A percentile compares a stretch with the other conserved stretches of the same genome.
Conservation (phyloP, 2,329 filamentous ascomycete species). For the Aspergillus cejpii region DNA sequence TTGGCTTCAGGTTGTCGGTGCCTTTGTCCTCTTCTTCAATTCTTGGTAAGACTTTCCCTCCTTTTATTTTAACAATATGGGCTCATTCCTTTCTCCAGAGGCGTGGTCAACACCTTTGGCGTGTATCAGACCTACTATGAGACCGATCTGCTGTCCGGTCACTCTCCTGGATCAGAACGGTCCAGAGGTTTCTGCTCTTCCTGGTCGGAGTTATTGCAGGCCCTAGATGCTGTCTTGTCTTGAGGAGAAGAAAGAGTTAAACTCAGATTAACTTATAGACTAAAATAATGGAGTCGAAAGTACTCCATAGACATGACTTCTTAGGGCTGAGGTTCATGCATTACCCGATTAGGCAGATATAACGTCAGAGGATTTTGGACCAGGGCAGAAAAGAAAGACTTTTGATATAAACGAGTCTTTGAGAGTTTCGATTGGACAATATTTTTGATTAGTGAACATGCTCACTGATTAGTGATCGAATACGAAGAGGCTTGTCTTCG, state of each 20-base stretch:
- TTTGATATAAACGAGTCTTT: too few relatives aligned
- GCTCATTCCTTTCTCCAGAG: background rate
- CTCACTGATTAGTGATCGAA: slow-evolving; percentile 15
- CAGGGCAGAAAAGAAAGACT: too few relatives aligned
- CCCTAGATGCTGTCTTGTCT: background rate
- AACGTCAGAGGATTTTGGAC: too few relatives aligned
- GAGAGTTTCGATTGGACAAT: slow-evolving; percentile 21
- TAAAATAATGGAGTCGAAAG: too few relatives aligned
- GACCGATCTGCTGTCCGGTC: background rate
- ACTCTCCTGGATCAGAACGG: background rate
- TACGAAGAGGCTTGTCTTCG: too few relatives aligned
- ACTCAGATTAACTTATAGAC: too few relatives aligned
- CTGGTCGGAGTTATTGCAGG: background rate
- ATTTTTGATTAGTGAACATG: slow-evolving; percentile 47
- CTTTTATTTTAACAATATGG: background rate
- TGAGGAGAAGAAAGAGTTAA: too few relatives aligned
- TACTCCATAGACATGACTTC: background rate
- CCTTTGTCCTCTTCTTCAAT: slow-evolving; percentile 22
- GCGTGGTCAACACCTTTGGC: background rate
- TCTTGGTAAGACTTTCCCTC: slow-evolving; percentile 13
- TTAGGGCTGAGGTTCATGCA: too few relatives aligned
- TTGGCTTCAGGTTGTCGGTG: slow-evolving; percentile 19
- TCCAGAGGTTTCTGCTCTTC: background rate
- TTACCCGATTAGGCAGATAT: too few relatives aligned
- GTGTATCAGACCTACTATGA: background rate